Base-by-base conservation (phyloP, 352 stramenopile species). In the Phytophthora sp. region DNA sequence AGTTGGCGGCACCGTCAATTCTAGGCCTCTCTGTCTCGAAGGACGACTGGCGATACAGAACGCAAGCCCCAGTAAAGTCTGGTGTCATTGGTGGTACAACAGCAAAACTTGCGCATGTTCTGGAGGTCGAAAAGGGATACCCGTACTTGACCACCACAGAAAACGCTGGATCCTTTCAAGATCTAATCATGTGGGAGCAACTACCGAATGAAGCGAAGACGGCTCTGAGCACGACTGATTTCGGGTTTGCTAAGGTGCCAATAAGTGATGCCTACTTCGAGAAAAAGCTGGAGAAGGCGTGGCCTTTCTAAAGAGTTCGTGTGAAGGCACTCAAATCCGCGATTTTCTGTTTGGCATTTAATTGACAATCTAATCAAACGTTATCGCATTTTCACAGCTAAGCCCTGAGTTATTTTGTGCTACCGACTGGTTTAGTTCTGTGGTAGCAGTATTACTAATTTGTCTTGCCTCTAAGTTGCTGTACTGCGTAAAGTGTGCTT, bases 101-200 rank as follows among this genome's bases (percentile, higher is more conserved):
- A 12, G 28, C 46, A 0, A 65, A 20, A 52, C 37, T 65, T 21
- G 20, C 30, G 0, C 48, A 59, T 11, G 34, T 39, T 4, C 46
- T 66, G 9, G 11, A 55, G 39, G 43, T 48, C 17, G 44, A 56
- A 30, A 35, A 18, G 13, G 44, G 44, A 13, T 32, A 46, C 43
- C 26, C 44, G 2, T 63, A 43, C 34, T 20, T 63, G 44, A 26
- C 13, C 1, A 63, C 54, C 0, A 63, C 54, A 3, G 54, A 63
- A n/a, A 42, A 17, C 4, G 32, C 17, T 4, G 41, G 57, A 0
- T 18, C 24, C 6, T 45, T 45, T 4, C 50, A 62, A 20, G 26
- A 38, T 13, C 50, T 67, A 0, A 50, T 67, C 1, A 61, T 67
- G 58, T 67, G 58, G 58, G 49, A 66, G 2, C 42, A 67, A 39